Evolutionary conservation across 1,284 basidiomycete genomes (phyloP), one percentile per base, ranked within the genome.

Genomic region (Papiliotrema flavescens): DNA sequence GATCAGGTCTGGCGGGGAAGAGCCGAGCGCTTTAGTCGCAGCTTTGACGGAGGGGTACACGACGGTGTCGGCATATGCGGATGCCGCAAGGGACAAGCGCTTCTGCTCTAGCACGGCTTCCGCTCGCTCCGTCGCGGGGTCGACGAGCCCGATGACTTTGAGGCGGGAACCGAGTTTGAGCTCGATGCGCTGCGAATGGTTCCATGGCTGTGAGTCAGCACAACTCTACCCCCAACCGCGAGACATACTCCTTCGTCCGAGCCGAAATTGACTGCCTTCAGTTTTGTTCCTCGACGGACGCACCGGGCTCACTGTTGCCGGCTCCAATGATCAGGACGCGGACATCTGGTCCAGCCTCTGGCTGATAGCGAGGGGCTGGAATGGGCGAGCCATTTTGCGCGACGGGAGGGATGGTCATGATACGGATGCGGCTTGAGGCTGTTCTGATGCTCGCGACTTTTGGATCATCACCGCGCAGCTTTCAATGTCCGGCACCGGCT

Each of bases 131-230:
- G 83, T 80, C 5, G 84, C 85, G 26, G 93, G 93, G 75, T 97
- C 93, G 66, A 96, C 87, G 55, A 97, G 80, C 15, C 90, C 93
- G 54, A 92, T 84, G 46, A 97, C 90, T 73, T 93, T 93, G 71
- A 96, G 86, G 63, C 93, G 90, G 22, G 84, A 85, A 28, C 92
- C 92, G 54, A 96, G 87, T 80, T 96, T 94, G 76, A 90, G 69
- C 81, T 91, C 89, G 59, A 92, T 83, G 66, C 90, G 87, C 82
- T 91, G 88, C 28, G 88, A 90, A 74, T 93, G 90, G 75, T 92
- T 91, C 57, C 57, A 59, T n/a, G 54, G 54, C 51, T 56, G 39
- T 24, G 20, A 23, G 35, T 26, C 17, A 14, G n/a, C 20, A 20
- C 26, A n/a, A 22, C 5, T 24, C n/a, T 32, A 8, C 23, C 3